Base-by-base conservation (phyloP, 1,284 basidiomycete species). In the Puccinia polysora region DNA sequence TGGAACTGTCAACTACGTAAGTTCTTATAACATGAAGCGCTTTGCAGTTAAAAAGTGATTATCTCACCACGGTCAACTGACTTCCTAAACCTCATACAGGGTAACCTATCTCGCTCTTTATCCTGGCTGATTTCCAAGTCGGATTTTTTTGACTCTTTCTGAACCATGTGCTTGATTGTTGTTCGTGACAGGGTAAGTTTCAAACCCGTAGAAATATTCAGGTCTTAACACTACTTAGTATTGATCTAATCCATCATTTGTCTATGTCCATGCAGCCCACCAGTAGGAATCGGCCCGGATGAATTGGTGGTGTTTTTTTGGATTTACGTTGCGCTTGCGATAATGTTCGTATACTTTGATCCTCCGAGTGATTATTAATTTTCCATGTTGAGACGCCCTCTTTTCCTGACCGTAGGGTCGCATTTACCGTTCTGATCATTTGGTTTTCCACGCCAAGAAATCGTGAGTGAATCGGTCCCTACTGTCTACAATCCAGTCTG, bases 381-480 rank as follows among this genome's bases (percentile, higher is more conserved):
- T 50, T 53, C 23, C 25, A 15, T 23, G 20, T 49, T 52, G 1
- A 36, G 34, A 32, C 8, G 15, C 45, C 47, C 23, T 59, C 7
- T 23, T 15, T 7, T 12, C 15, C 15, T 23, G 12, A 4, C 34
- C 34, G 30, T 32, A 67, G 64, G 25, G 64, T 67, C 43, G 49
- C 64, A 25, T 53, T 53, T 25, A 53, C 64, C 15, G 64, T 67
- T 12, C 28, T 67, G 15, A 67, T 52, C 36, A 67, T 67, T 25
- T 67, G 64, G 64, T 67, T 67, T 67, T 56, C 52, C 30, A 53
- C 50, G 15, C 64, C 64, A n/a, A 67, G 64, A 55, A 55, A 67
- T 67, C 64, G 64, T 67, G 4, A 67, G 64, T 53, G 20, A 32
- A 18, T 15, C 23, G 25, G 15, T 36, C 4, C 3, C 23, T 64